Base-by-base conservation (phyloP, 176 grass and related monocot species). In the Juncus effusus region DNA sequence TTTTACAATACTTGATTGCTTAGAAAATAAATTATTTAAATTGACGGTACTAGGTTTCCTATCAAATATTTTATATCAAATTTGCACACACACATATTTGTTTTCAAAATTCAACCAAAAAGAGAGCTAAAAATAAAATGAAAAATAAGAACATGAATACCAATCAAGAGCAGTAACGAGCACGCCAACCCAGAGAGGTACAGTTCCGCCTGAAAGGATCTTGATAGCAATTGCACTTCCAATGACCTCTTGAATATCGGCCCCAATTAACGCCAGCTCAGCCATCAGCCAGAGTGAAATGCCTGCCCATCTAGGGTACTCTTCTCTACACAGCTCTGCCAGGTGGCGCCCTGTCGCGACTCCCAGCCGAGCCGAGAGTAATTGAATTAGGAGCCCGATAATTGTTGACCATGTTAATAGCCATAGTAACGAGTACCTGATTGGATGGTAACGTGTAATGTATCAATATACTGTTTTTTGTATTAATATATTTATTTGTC, bases 171-270 rank as follows among this genome's bases (percentile, higher is more conserved):
- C 84, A 40, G 81, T 87, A 63, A 96, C 80, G 19, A 90, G 82
- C 36, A 96, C 91, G 49, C 91, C 87, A 36, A 16, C 78, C 91
- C 91, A 96, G 9, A 96, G 42, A 6, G 87, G 87, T 67, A 96
- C 85, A 11, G 79, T 83, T 16, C 69, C 69, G 4, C 69, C 69
- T 1, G 69, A 72, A 41, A 96, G 76, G 60, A 96, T 96, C 38
- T 90, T 90, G 38, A 96, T 83, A 16, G 87, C 91, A 60, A 96
- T 90, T 14, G 91, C 91, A 42, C 81, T 88, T 38, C 85, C 85
- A 53, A 88, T 74, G 28, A 88, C 85, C 85, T 96, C 81, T 47
- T 82, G 91, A 42, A 96, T 96, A 36, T 96, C 87, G 55, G 88
- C 91, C 15, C 81, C 85, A 6, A 96, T 90, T 72, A 96, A 79